Percentiles rank a stretch among this genome's conserved stretches.
Conservation (phyloP, 2,329 filamentous ascomycete species). For the Mollisiaceae sp. region DNA sequence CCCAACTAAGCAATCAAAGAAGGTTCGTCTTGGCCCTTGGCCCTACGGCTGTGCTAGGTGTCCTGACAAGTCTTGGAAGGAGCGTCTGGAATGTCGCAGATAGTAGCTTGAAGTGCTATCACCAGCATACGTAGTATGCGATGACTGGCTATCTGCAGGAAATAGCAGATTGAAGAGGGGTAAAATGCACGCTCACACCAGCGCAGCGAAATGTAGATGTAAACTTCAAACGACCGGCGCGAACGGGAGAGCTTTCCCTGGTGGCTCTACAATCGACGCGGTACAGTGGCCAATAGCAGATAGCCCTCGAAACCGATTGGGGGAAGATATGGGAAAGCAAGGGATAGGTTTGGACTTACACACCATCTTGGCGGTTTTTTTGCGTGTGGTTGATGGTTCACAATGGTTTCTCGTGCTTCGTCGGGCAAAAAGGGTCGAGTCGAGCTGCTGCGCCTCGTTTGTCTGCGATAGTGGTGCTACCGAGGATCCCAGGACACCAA, state of each 20-base stretch:
- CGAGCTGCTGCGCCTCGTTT: slow-evolving; percentile 22
- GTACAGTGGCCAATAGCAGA: slow-evolving; percentile 6
- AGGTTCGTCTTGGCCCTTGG: slow-evolving; percentile 27
- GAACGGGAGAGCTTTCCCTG: slow-evolving; percentile 6
- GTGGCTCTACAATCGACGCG: background rate
- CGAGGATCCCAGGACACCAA: background rate
- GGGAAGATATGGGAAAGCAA: slow-evolving; percentile 10
- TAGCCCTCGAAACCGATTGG: background rate
- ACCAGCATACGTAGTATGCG: slow-evolving; percentile 24
- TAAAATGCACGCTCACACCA: background rate
- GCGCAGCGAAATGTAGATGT: slow-evolving; percentile 9
- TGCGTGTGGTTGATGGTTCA: slow-evolving; percentile 13
- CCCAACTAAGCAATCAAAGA: slow-evolving; percentile 25
- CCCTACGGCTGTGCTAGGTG: slow-evolving; percentile 26
- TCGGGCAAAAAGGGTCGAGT: slow-evolving; percentile 7
- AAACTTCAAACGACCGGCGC: slow-evolving; percentile 8
- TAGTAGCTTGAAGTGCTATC: slow-evolving; percentile 17
- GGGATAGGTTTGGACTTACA: slow-evolving; percentile 30
- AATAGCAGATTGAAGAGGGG: slow-evolving; percentile 9
- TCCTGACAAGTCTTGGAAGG: slow-evolving; percentile 15
- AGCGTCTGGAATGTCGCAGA: slow-evolving; percentile 1
- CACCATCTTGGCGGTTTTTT: slow-evolving; percentile 35
- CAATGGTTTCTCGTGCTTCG: slow-evolving; percentile 12
- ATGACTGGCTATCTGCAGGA: slow-evolving; percentile 13
- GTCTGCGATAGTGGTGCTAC: slow-evolving; percentile 15